Percentiles rank a stretch among this genome's conserved stretches.
Evolutionary conservation across 768 basidiomycete genomes (phyloP).

Genomic region (Hirschioporus abietinus): DNA sequence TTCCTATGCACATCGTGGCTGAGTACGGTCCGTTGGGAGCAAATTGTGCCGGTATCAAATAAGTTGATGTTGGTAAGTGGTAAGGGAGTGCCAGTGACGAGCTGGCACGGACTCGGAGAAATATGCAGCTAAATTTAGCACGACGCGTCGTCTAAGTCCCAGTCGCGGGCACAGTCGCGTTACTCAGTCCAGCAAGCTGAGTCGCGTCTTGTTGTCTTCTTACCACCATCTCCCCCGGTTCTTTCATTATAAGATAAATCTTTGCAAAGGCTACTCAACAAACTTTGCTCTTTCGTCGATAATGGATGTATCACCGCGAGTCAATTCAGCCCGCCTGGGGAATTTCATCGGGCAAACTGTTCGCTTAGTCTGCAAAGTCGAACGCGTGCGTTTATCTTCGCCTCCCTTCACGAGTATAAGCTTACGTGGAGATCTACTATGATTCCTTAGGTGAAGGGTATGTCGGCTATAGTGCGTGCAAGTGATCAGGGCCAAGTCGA

Average conservation of each 20-base stretch:
- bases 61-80: neutral
- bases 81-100: neutral
- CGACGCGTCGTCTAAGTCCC: neutral
- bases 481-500: slow-evolving; percentile 61
- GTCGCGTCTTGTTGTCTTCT: neutral
- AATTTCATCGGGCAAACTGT: slow-evolving; percentile 51
- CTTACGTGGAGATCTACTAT: slow-evolving; percentile 9
- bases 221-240: neutral
- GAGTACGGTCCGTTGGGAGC: neutral
- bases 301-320: slow-evolving; percentile 36
- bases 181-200: neutral
- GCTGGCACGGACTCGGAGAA: neutral
- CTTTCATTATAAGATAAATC: neutral
- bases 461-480: slow-evolving; percentile 52
- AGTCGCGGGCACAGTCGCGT: neutral
- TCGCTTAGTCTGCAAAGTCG: slow-evolving; percentile 54
- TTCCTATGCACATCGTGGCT: neutral
- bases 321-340: slow-evolving; percentile 56
- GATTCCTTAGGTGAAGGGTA: slow-evolving; percentile 31
- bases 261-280: neutral
- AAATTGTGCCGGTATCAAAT: neutral
- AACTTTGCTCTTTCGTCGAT: neutral
- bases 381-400: slow-evolving; percentile 36
- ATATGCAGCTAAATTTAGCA: neutral
- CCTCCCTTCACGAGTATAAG: slow-evolving; percentile 1